Evolutionary conservation across 148 eudicot species (phyloP), one percentile per base, ranked within the genome.

Genomic region (Rhododendron ferrugineum): DNA sequence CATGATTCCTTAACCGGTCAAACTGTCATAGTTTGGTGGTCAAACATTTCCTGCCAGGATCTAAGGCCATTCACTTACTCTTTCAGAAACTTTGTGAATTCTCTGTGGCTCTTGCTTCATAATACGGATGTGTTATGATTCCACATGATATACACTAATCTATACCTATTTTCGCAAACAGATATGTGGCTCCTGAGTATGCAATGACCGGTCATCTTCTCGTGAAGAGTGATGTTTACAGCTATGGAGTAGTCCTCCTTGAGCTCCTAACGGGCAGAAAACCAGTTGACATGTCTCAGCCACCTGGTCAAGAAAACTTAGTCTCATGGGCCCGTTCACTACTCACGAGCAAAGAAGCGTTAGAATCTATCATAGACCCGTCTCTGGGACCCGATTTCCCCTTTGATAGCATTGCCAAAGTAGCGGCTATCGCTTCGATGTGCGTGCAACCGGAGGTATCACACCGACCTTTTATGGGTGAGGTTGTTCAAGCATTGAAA

Each of bases 131-230:
- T 14, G 16, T 42, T 46, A 5, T 26, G 18, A 47, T n/a, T 47
- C 81, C 20, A 26, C 36, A 11, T 78, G 18, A 9, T 36, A 60
- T 40, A 58, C 74, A 58, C 28, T 56, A 3, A 47, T 26, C 26
- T 8, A 0, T 75, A 64, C 49, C 73, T 86, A 56, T 28, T 44
- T 74, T 36, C 68, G 64, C 72, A 14, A 22, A 79, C 93, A 96
- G 99, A 90, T 96, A 96, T 44, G 98, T 96, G 73, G 99, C 99
- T 88, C 99, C 99, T 9, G 99, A 96, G 89, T 96, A 96, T 83
- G 99, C 99, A 28, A 96, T 96, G 99, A 96, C 99, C 2, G 98
- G 99, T 66, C 99, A 95, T 88, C 98, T 96, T 85, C 98, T 96
- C 6, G 99, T 95, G 58, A 96, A 96, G 89, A 96, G 99, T 62